A percentile compares a stretch with the other conserved stretches of the same genome.
phyloP scores from a whole-genome alignment of 2,329 filamentous ascomycete genomes.

The Fusarium anguioides region DNA sequence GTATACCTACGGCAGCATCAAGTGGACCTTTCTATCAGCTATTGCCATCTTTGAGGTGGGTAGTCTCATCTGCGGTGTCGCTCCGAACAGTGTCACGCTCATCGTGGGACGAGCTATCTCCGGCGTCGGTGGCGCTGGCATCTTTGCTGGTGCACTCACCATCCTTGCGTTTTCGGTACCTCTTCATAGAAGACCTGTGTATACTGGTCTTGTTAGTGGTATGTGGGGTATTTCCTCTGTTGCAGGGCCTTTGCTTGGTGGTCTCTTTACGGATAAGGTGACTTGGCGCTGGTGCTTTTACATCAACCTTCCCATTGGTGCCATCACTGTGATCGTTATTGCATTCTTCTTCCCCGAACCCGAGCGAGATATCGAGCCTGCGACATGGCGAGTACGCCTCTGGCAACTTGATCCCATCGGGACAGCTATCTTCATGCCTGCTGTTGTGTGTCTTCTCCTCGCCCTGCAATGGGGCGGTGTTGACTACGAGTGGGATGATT shows the following conservation, averaged over 20 bases:
- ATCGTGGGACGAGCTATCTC: slow-evolving; percentile 52
- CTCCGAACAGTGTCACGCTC: slow-evolving; percentile 48
- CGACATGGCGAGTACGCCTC: slow-evolving; percentile 41
- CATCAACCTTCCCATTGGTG: slow-evolving; percentile 55
- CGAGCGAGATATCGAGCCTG: slow-evolving; percentile 38
- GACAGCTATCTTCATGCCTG: slow-evolving; percentile 48
- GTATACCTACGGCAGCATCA: slow-evolving; percentile 59
- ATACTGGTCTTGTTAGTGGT: slow-evolving; percentile 51
- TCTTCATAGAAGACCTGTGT: slow-evolving; percentile 49
- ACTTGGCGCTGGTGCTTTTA: slow-evolving; percentile 57
- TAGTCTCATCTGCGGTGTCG: slow-evolving; percentile 54
- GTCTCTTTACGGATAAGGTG: slow-evolving; percentile 51
- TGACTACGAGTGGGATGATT: slow-evolving; percentile 48
- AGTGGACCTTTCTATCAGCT: slow-evolving; percentile 53
- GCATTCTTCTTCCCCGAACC: slow-evolving; percentile 44
- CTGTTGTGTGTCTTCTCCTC: slow-evolving; percentile 59
- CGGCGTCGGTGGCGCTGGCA: slow-evolving; percentile 57
- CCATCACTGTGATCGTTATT: slow-evolving; percentile 49
- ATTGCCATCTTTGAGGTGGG: slow-evolving; percentile 58
- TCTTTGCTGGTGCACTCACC: slow-evolving; percentile 57
- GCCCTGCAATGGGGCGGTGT: slow-evolving; percentile 63
- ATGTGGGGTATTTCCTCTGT: slow-evolving; percentile 60
- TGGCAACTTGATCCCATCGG: slow-evolving; percentile 48
- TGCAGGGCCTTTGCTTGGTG: slow-evolving; percentile 50
- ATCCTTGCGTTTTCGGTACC: slow-evolving; percentile 56